These are phyloP conservation scores for Diplosphaera chodatii DNA, from an alignment of 139 green algal species.

Conservation along the genomic window DNA sequence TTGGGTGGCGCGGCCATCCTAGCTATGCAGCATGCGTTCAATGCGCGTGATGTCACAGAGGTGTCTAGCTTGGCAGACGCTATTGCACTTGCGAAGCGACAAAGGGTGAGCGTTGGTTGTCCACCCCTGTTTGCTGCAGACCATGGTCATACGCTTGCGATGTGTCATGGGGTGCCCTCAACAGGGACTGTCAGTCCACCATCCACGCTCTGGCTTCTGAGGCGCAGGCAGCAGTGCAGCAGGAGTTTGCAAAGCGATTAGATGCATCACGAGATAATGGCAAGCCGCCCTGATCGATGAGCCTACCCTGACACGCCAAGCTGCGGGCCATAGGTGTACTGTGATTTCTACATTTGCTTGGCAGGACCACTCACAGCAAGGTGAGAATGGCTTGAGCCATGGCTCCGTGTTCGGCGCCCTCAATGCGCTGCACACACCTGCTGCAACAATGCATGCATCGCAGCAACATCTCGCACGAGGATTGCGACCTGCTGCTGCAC, in stretches of 20 bases:
- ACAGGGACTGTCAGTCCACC: too few relatives aligned
- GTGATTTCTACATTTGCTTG: too few relatives aligned
- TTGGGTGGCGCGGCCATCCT: constrained; percentile 3
- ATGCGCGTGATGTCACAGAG: constrained; percentile 11
- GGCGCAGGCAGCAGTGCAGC: constrained; percentile 1
- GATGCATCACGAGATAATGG: neutral
- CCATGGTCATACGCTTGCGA: too few relatives aligned
- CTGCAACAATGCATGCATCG: neutral
- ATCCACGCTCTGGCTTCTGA: neutral
- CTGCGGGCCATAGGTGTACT: too few relatives aligned
- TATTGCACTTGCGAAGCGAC: constrained; percentile 21
- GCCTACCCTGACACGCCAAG: too few relatives aligned
- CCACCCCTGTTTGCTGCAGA: neutral
- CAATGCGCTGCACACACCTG: too few relatives aligned
- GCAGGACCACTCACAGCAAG: too few relatives aligned
- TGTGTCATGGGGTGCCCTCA: too few relatives aligned
- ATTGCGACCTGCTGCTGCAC: neutral
- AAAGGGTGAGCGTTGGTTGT: constrained; percentile 15
- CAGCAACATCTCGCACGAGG: neutral
- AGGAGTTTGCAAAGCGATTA: constrained; percentile 1
- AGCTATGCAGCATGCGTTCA: constrained; percentile 7
- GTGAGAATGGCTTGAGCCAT: too few relatives aligned
- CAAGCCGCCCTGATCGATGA: neutral
- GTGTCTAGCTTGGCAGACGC: constrained; percentile 17
- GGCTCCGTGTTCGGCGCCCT: too few relatives aligned